These are phyloP conservation scores for Aspergillus sp. DNA, from an alignment of 2,329 filamentous ascomycete species.

Conservation along the genomic window DNA sequence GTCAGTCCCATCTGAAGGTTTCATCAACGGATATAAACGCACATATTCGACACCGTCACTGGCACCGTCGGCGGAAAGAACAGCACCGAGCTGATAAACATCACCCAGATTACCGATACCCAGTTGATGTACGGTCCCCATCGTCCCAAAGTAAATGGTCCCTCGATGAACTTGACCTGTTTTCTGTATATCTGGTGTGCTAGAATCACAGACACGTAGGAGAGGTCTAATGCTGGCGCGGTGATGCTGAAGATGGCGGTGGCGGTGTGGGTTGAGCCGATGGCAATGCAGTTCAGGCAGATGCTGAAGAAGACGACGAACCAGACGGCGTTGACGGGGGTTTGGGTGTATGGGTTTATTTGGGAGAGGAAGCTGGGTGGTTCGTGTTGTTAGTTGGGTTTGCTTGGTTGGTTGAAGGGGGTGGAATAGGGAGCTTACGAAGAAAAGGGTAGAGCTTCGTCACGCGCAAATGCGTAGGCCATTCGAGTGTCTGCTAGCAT, in stretches of 20 bases:
- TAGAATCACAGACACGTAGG: conserved; percentile 63
- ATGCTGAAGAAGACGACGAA: conserved; percentile 61
- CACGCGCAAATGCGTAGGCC: conserved; percentile 63
- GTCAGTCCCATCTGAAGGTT: too few species aligned
- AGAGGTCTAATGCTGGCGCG: conserved; percentile 54
- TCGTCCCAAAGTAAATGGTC: conserved; percentile 59
- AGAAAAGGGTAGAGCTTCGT: conserved; percentile 63
- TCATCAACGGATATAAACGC: conserved; percentile 16
- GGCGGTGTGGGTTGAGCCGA: conserved; percentile 47
- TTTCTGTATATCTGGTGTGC: conserved; percentile 58
- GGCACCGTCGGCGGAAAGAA: conserved; percentile 55
- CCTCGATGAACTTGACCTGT: conserved; percentile 56
- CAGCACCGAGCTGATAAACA: conserved; percentile 64
- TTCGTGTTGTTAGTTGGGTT: neutral
- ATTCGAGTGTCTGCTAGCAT: conserved; percentile 66
- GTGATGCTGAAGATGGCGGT: conserved; percentile 57
- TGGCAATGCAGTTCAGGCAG: conserved; percentile 52
- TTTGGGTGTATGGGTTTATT: conserved; percentile 57
- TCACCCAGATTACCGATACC: conserved; percentile 61
- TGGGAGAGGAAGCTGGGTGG: conserved; percentile 52
- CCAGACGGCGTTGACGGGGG: conserved; percentile 66
- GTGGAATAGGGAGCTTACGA: conserved; percentile 38
- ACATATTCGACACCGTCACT: conserved; percentile 54
- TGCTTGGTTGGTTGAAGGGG: neutral
- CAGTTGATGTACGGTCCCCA: conserved; percentile 59